A percentile compares a stretch with the other conserved stretches of the same genome.
phyloP scores from a whole-genome alignment of 164 flowering plant genomes.

The Kingdonia uniflora region DNA sequence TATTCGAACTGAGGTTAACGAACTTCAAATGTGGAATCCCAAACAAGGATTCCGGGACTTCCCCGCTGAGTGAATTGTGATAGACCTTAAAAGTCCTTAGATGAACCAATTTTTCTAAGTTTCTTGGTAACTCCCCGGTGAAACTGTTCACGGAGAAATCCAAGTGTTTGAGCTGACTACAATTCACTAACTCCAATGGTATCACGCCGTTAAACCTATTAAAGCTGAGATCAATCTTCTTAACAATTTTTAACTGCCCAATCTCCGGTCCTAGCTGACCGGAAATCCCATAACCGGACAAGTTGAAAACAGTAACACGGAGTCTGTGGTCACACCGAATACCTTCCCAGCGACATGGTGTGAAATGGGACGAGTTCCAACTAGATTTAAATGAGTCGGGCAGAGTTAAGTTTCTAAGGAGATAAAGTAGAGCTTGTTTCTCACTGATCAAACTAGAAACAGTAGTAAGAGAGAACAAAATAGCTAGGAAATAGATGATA shows the following conservation, averaged over 20 bases:
- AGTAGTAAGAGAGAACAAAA: too few relatives aligned
- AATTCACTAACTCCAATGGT: neutral
- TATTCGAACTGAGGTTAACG: neutral
- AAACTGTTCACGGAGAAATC: neutral
- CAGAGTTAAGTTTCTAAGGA: neutral
- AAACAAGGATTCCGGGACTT: neutral
- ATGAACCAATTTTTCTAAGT: neutral
- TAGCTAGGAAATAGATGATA: too few relatives aligned
- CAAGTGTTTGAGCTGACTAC: neutral
- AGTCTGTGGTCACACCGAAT: neutral
- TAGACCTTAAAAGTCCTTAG: neutral
- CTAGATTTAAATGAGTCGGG: neutral
- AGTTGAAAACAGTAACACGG: neutral
- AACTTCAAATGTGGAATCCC: neutral
- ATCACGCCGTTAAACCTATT: neutral
- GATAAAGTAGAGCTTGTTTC: neutral
- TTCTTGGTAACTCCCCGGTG: neutral
- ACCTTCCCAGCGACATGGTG: neutral
- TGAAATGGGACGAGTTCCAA: neutral
- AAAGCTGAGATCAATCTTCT: neutral
- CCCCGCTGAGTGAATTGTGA: neutral
- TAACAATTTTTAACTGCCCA: neutral
- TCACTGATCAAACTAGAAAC: too few relatives aligned
- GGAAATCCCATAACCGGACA: neutral
- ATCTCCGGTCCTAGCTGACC: neutral